Conservation (phyloP, 2,329 filamentous ascomycete species). For the Rhynchosporium agropyri region DNA sequence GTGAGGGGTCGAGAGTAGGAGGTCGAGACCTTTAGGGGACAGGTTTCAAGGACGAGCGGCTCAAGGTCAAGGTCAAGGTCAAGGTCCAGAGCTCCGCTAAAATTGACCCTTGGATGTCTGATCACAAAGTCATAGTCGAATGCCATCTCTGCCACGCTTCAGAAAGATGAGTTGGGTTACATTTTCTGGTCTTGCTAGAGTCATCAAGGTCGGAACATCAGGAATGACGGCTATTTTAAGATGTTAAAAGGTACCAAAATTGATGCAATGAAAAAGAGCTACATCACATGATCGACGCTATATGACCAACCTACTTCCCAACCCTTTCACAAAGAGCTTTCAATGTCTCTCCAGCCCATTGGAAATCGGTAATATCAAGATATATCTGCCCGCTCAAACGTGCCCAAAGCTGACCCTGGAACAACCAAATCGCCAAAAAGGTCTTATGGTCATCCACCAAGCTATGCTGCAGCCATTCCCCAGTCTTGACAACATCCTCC, state of each 20-base stretch:
- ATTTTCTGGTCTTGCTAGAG: no score
- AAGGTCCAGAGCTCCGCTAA: no score
- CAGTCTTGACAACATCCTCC: slow-evolving; percentile 47
- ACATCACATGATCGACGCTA: not conserved
- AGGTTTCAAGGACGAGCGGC: no score
- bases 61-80: not conserved
- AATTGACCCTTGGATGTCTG: no score
- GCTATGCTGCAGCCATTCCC: slow-evolving; percentile 59
- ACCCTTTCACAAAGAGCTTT: slow-evolving; percentile 55
- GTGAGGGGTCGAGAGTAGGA: not conserved
- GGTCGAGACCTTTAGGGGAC: not conserved
- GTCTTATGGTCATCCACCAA: slow-evolving; percentile 67
- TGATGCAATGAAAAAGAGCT: not conserved
- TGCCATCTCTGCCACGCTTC: no score
- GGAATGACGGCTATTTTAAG: no score
- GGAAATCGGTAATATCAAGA: slow-evolving; percentile 77
- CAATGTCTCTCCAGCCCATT: slow-evolving; percentile 57
- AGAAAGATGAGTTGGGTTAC: no score
- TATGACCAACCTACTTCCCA: slow-evolving; percentile 43
- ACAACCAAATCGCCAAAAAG: slow-evolving; percentile 66
- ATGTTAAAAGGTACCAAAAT: not conserved
- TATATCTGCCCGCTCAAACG: slow-evolving; percentile 83
- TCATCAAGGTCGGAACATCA: no score
- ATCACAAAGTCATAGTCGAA: no score
- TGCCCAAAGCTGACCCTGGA: slow-evolving; percentile 67